Conservation (phyloP, 768 basidiomycete species). For the Coprinellus aureogranulatus region DNA sequence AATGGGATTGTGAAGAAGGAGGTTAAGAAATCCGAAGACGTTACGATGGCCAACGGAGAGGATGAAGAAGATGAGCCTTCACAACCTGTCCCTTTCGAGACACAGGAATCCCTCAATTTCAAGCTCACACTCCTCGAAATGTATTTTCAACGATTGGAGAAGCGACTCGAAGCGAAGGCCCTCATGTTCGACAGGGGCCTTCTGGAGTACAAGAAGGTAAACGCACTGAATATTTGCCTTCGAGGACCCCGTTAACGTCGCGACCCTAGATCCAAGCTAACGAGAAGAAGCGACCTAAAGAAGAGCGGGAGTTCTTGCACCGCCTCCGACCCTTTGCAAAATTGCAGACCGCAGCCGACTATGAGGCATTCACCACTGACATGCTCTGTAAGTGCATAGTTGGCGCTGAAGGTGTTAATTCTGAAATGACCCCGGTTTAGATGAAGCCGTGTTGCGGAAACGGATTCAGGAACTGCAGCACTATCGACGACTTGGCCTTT, state of each 20-base stretch:
- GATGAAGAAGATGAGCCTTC: slow-evolving; percentile 64
- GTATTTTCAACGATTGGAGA: slow-evolving; percentile 86
- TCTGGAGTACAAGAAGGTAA: slow-evolving; percentile 91
- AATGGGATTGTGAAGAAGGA: slow-evolving; percentile 38
- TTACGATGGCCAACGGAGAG: slow-evolving; percentile 45
- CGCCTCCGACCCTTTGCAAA: slow-evolving; percentile 88
- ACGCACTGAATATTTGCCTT: slow-evolving; percentile 4
- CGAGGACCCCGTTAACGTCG: slow-evolving; percentile 8
- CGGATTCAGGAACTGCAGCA: slow-evolving; percentile 89
- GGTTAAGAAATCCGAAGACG: slow-evolving; percentile 45
- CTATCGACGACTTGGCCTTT: slow-evolving; percentile 83
- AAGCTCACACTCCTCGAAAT: slow-evolving; percentile 89
- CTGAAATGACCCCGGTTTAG: slow-evolving; percentile 41
- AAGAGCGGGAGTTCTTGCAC: slow-evolving; percentile 88
- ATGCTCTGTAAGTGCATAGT: slow-evolving; percentile 71
- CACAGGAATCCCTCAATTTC: slow-evolving; percentile 76
- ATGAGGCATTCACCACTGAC: slow-evolving; percentile 83
- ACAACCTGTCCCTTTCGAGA: slow-evolving; percentile 80
- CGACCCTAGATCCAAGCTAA: slow-evolving; percentile 73
- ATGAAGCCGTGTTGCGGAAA: slow-evolving; percentile 84
- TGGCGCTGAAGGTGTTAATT: not conserved
- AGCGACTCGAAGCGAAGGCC: slow-evolving; percentile 79
- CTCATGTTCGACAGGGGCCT: slow-evolving; percentile 90
- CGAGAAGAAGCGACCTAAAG: slow-evolving; percentile 87
- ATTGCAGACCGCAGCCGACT: slow-evolving; percentile 88